phyloP scores from a whole-genome alignment of 2,329 filamentous ascomycete genomes.

The Cadophora sp. region DNA sequence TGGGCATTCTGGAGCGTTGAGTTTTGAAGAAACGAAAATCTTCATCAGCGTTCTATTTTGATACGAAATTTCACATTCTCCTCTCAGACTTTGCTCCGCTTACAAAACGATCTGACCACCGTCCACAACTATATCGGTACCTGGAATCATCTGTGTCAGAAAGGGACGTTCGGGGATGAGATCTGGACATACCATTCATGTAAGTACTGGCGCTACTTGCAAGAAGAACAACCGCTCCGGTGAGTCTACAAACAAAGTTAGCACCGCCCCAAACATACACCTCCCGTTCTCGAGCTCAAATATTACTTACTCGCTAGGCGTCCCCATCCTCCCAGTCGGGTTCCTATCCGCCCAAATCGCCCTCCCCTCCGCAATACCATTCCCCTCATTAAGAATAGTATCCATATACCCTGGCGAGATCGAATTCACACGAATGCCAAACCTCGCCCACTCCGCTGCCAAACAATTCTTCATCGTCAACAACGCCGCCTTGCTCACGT shows the following conservation, averaged over 20 bases:
- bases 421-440: constrained; percentile 75
- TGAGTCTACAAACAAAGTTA: constrained; percentile 47
- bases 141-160: constrained; percentile 41
- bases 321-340: constrained; percentile 70
- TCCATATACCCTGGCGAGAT: constrained; percentile 79
- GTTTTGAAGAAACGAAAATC: too few species aligned
- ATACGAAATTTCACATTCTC: not conserved
- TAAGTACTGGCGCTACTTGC: constrained; percentile 68
- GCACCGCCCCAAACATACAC: not conserved
- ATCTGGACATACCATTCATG: constrained; percentile 55
- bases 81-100: not conserved
- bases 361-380: constrained; percentile 60
- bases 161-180: not conserved
- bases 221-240: constrained; percentile 66
- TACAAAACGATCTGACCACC: constrained; percentile 52
- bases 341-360: constrained; percentile 64
- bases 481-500: constrained; percentile 73
- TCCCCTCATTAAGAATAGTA: constrained; percentile 65
- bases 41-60: too few species aligned
- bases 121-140: constrained; percentile 70
- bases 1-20: too few species aligned
- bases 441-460: constrained; percentile 74
- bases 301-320: constrained; percentile 57
- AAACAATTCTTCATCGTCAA: constrained; percentile 68
- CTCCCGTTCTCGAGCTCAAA: not conserved